Conservation (phyloP, 352 stramenopile genomes). For the Globisporangium sylvaticum region DNA sequence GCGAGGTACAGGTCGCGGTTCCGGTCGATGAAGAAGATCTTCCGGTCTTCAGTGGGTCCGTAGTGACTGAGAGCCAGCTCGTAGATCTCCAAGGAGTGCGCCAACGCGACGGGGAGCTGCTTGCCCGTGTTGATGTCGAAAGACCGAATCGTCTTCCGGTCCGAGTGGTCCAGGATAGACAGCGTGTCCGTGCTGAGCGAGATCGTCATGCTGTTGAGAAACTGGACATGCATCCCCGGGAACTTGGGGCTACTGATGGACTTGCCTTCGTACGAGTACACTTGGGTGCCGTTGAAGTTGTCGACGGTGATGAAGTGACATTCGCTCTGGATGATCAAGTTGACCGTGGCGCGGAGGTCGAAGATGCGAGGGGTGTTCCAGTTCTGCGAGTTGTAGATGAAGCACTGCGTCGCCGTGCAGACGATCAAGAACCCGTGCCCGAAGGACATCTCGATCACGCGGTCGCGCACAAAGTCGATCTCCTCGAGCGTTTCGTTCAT, state of each 20-base stretch:
- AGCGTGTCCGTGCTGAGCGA: conserved; percentile 86
- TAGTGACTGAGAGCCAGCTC: conserved; percentile 85
- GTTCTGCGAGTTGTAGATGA: conserved; percentile 90
- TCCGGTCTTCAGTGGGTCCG: conserved; percentile 67
- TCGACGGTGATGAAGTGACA: conserved; percentile 90
- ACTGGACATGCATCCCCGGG: conserved; percentile 82
- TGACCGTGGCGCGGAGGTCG: conserved; percentile 83
- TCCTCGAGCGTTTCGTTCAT: conserved; percentile 89
- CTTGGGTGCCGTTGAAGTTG: conserved; percentile 84
- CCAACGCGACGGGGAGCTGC: conserved; percentile 52
- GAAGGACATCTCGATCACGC: conserved; percentile 92
- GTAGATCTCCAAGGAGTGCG: conserved; percentile 73
- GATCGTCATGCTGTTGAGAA: conserved; percentile 83
- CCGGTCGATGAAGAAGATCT: conserved; percentile 86
- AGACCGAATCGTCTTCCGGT: conserved; percentile 86
- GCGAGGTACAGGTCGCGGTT: conserved; percentile 87
- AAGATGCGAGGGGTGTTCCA: conserved; percentile 93
- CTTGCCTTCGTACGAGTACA: conserved; percentile 93
- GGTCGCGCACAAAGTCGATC: conserved; percentile 89
- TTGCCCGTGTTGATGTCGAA: conserved; percentile 89
- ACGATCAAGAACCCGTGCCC: conserved; percentile 90
- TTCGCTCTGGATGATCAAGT: conserved; percentile 85
- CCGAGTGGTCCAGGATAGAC: conserved; percentile 85
- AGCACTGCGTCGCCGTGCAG: conserved; percentile 89
- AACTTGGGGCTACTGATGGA: conserved; percentile 85